Evolutionary conservation across 2,329 filamentous ascomycete genomes (phyloP).

Genomic region (Erysiphe pisi): DNA sequence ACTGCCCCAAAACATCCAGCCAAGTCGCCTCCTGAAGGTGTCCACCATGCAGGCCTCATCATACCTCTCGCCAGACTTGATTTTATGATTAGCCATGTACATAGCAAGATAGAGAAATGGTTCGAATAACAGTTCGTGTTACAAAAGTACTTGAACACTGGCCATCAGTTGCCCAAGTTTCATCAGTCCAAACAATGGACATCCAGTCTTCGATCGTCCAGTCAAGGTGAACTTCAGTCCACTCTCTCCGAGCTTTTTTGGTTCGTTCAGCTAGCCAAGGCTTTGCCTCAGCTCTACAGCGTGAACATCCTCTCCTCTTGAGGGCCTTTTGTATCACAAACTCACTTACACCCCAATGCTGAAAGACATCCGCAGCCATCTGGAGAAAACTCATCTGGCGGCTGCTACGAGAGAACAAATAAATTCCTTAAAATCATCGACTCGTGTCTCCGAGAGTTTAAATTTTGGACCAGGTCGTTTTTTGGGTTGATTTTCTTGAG

Average conservation of each 20-base stretch:
- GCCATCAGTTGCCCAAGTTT: not conserved
- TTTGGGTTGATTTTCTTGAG: too few relatives aligned
- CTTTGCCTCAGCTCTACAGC: not conserved
- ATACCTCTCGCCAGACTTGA: too few relatives aligned
- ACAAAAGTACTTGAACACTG: not conserved
- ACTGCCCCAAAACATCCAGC: too few relatives aligned
- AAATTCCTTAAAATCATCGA: too few relatives aligned
- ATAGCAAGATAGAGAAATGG: too few relatives aligned
- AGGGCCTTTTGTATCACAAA: not conserved
- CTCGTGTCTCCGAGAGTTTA: too few relatives aligned
- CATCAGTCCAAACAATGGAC: not conserved
- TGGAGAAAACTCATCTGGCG: not conserved
- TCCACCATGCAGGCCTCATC: too few relatives aligned
- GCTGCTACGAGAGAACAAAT: too few relatives aligned
- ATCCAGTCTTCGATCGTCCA: not conserved
- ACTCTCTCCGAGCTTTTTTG: not conserved
- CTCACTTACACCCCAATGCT: not conserved
- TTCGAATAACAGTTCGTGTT: not conserved
- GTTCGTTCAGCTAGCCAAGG: not conserved
- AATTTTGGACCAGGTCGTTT: too few relatives aligned
- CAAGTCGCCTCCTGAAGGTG: too few relatives aligned
- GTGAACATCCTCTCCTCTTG: not conserved
- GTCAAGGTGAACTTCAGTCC: not conserved
- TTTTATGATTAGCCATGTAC: too few relatives aligned
- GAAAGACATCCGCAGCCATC: not conserved